Evolutionary conservation across 352 stramenopile genomes (phyloP).

Genomic region (Pythium chondricola): DNA sequence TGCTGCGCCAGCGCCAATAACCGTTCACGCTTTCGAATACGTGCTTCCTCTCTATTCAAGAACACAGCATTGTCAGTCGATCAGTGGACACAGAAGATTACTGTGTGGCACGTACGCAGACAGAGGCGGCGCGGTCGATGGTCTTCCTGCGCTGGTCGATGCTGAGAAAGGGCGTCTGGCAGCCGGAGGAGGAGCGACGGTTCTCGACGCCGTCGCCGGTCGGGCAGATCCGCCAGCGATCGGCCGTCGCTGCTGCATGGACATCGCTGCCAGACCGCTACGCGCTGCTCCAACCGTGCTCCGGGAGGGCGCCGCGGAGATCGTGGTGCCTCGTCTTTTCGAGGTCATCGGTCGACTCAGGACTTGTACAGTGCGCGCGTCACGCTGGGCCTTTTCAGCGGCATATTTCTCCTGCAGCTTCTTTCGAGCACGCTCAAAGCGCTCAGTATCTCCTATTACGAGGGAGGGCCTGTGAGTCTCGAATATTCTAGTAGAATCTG

Average conservation of each 20-base stretch:
- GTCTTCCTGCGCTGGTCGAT: constrained; percentile 18
- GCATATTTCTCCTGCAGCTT: constrained; percentile 74
- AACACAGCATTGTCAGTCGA: too few species aligned
- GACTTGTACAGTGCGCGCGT: constrained; percentile 70
- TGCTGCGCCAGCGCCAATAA: constrained; percentile 15
- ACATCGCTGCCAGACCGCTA: constrained; percentile 19
- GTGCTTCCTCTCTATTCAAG: constrained; percentile 10
- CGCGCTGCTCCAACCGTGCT: constrained; percentile 27
- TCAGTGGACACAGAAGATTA: too few species aligned
- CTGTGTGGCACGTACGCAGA: too few species aligned
- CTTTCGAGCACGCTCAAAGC: constrained; percentile 64
- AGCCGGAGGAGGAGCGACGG: too few species aligned
- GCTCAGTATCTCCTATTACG: constrained; percentile 32
- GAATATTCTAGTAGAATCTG: constrained; percentile 6
- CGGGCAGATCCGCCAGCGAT: not conserved
- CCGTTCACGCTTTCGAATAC: constrained; percentile 13
- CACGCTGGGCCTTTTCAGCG: constrained; percentile 55
- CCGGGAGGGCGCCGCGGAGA: constrained; percentile 51
- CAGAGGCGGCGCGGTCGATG: too few species aligned
- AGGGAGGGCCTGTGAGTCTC: not conserved
- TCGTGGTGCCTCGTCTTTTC: constrained; percentile 41
- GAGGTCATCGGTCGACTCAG: constrained; percentile 56
- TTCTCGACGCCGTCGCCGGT: not conserved
- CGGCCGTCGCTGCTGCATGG: constrained; percentile 29
- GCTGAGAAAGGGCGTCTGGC: constrained; percentile 1